Conservation (phyloP, 2,329 filamentous ascomycete genomes). For the Knufia fluminis region DNA sequence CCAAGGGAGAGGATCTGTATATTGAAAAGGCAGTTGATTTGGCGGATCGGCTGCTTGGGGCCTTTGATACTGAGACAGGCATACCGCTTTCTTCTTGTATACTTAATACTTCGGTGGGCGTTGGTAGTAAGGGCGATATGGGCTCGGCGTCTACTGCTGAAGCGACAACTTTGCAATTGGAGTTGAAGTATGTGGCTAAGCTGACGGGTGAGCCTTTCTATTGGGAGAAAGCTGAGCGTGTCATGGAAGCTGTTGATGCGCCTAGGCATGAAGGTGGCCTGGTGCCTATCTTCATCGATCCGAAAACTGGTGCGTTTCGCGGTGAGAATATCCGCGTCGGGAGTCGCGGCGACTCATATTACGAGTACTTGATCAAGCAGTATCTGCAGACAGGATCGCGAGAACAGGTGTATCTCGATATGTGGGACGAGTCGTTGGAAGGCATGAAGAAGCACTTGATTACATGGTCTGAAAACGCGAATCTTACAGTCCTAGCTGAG, state of each 20-base stretch:
- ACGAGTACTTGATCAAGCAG: slow-evolving; percentile 98
- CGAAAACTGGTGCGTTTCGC: slow-evolving; percentile 67
- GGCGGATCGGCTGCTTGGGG: slow-evolving; percentile 74
- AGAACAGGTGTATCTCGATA: slow-evolving; percentile 76
- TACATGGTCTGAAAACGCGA: slow-evolving; percentile 71
- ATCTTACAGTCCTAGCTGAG: slow-evolving; percentile 85
- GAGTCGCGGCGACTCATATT: slow-evolving; percentile 93
- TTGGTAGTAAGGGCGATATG: slow-evolving; percentile 47
- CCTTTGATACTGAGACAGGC: slow-evolving; percentile 79
- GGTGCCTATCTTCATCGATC: slow-evolving; percentile 82
- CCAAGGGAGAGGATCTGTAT: slow-evolving; percentile 78
- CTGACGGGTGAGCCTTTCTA: slow-evolving; percentile 86
- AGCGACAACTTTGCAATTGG: slow-evolving; percentile 82
- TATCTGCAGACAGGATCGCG: slow-evolving; percentile 86
- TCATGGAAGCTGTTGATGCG: slow-evolving; percentile 82
- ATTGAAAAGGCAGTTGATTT: slow-evolving; percentile 92
- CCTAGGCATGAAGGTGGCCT: slow-evolving; percentile 72
- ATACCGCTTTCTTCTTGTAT: slow-evolving; percentile 88
- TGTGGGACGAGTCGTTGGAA: slow-evolving; percentile 80
- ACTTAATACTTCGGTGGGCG: slow-evolving; percentile 63
- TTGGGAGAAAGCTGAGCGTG: slow-evolving; percentile 84
- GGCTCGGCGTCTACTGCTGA: slow-evolving; percentile 92
- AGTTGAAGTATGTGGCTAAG: slow-evolving; percentile 95
- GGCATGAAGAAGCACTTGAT: slow-evolving; percentile 88
- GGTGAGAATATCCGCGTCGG: slow-evolving; percentile 83